A percentile compares a stretch with the other conserved stretches of the same genome.
These are phyloP conservation scores for Phyllosticta citrichinensis DNA, from an alignment of 2,329 filamentous ascomycete genomes.

Conservation along the genomic window DNA sequence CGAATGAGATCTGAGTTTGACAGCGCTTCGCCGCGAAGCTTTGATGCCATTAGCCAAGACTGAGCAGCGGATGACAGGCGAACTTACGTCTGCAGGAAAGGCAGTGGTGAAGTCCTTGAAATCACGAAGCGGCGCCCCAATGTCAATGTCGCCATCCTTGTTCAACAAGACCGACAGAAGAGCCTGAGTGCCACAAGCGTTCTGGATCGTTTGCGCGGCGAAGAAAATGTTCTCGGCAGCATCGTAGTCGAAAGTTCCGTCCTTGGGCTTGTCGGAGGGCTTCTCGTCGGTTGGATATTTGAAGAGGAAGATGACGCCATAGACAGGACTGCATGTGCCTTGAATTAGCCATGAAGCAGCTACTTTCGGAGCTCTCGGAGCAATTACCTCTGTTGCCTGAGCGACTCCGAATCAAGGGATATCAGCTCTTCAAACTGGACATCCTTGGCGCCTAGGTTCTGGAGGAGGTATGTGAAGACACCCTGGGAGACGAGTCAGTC, in stretches of 20 bases:
- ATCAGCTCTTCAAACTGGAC: slow-evolving; percentile 97
- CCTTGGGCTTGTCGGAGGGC: slow-evolving; percentile 56
- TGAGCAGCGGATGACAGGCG: background rate
- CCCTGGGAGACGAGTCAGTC: slow-evolving; percentile 45
- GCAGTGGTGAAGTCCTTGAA: slow-evolving; percentile 85
- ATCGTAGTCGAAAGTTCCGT: slow-evolving; percentile 70
- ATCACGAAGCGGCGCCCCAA: slow-evolving; percentile 59
- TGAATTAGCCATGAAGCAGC: slow-evolving; percentile 65
- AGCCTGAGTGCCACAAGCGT: slow-evolving; percentile 94
- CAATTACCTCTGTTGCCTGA: slow-evolving; percentile 49
- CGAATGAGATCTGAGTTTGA: slow-evolving; percentile 52
- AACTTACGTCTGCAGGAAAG: slow-evolving; percentile 52
- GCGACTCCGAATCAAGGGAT: slow-evolving; percentile 67
- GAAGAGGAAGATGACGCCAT: slow-evolving; percentile 98
- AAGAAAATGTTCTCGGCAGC: slow-evolving; percentile 80
- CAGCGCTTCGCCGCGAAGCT: slow-evolving; percentile 61
- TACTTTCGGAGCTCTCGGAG: slow-evolving; percentile 77
- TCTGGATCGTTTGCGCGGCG: slow-evolving; percentile 94
- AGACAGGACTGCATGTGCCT: slow-evolving; percentile 63
- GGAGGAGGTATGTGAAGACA: slow-evolving; percentile 94
- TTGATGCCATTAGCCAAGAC: background rate
- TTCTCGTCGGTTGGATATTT: slow-evolving; percentile 73
- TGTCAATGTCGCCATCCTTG: slow-evolving; percentile 59
- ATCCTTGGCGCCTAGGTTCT: slow-evolving; percentile 80
- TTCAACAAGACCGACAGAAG: slow-evolving; percentile 87